A percentile compares a stretch with the other conserved stretches of the same genome.
These are phyloP conservation scores for Aurifilum marmelostoma DNA, from an alignment of 2,329 filamentous ascomycete species.

Conservation along the genomic window DNA sequence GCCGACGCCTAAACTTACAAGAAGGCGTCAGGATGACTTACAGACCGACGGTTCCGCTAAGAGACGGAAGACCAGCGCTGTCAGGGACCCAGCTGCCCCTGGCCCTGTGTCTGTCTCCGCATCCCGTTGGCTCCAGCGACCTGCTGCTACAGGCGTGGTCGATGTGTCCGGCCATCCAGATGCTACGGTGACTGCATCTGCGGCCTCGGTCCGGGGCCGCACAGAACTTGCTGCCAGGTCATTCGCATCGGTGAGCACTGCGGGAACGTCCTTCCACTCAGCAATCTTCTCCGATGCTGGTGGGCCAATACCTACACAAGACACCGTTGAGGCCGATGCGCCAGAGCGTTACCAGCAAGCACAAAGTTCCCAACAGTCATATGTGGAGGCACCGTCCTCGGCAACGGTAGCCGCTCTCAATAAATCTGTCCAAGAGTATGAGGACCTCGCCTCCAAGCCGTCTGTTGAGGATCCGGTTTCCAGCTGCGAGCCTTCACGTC, in stretches of 20 bases:
- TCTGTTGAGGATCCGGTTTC: not conserved
- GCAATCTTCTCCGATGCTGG: conserved; percentile 40
- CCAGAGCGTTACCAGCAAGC: conserved; percentile 22
- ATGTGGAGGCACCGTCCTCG: not conserved
- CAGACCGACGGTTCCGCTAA: conserved; percentile 12
- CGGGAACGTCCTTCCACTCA: conserved; percentile 36
- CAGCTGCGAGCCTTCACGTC: not conserved
- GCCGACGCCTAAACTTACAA: not conserved
- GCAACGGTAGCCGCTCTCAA: conserved; percentile 3
- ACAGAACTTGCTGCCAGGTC: conserved; percentile 33
- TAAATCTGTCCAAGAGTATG: not conserved
- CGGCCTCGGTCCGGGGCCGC: not conserved
- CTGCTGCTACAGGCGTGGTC: not conserved
- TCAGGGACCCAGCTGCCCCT: not conserved
- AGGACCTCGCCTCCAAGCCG: not conserved
- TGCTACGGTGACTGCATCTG: not conserved
- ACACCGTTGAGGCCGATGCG: conserved; percentile 38
- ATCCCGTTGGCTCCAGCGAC: conserved; percentile 23
- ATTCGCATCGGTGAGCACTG: conserved; percentile 38
- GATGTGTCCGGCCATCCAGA: not conserved
- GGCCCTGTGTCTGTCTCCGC: not conserved
- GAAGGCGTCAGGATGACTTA: not conserved
- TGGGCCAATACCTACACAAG: conserved; percentile 38
- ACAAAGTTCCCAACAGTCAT: not conserved
- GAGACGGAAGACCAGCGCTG: conserved; percentile 14